phyloP scores from a whole-genome alignment of 2,329 filamentous ascomycete species.

The Colletotrichum endophyticum region DNA sequence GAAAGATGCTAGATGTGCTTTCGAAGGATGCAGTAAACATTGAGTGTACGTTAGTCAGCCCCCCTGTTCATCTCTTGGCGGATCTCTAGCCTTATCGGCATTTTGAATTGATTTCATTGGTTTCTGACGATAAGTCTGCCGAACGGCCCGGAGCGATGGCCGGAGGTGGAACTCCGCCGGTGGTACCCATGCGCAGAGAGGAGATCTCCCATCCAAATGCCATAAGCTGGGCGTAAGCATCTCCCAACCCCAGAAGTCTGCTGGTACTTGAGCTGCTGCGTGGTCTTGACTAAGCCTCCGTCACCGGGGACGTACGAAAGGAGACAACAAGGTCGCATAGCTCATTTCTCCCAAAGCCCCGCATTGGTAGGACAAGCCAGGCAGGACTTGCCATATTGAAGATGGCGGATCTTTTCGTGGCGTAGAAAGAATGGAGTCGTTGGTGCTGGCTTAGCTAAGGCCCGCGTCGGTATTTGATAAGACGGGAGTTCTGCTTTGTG shows the following conservation, averaged over 20 bases:
- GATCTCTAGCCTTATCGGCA: not conserved
- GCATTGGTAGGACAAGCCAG: not conserved
- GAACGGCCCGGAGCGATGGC: not conserved
- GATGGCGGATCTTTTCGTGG: not conserved
- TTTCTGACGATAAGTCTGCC: not conserved
- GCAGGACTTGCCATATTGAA: not conserved
- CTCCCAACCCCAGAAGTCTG: not conserved
- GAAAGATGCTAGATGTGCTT: not conserved
- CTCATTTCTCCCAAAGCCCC: not conserved
- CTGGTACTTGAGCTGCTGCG: not conserved
- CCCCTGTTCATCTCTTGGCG: not conserved
- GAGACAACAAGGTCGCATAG: not conserved
- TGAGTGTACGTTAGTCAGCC: slow-evolving; percentile 2
- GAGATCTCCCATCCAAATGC: not conserved
- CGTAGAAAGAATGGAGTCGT: not conserved
- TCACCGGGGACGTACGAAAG: not conserved
- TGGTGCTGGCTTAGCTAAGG: slow-evolving; percentile 12
- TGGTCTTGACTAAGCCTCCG: slow-evolving; percentile 17
- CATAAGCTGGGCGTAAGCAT: not conserved
- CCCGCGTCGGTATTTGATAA: slow-evolving; percentile 5
- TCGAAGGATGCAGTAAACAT: not conserved
- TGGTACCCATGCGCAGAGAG: not conserved
- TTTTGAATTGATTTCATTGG: not conserved
- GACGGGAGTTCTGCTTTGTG: not conserved
- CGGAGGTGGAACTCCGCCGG: slow-evolving; percentile 8